Evolutionary conservation across 2,329 filamentous ascomycete species (phyloP).

Genomic region (Colletotrichum simmondsii): DNA sequence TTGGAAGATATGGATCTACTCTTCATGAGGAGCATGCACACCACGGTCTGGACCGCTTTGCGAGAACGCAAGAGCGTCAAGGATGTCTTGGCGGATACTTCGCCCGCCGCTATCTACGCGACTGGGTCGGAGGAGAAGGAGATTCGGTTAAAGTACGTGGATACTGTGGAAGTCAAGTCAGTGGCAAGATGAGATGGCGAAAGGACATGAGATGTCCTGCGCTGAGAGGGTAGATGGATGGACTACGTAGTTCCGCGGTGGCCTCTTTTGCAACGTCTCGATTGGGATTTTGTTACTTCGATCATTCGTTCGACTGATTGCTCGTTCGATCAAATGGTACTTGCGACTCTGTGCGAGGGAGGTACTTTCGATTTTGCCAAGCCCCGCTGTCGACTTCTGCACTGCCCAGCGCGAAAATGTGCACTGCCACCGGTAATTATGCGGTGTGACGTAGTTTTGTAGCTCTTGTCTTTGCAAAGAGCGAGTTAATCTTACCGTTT

Average conservation of each 20-base stretch:
- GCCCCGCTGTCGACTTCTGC: background rate
- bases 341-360: background rate
- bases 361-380: background rate
- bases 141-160: background rate
- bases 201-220: background rate
- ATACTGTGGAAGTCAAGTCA: background rate
- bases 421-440: background rate
- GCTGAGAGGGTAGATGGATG: background rate
- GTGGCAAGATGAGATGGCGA: background rate
- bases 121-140: background rate
- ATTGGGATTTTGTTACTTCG: background rate
- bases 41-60: constrained; percentile 40
- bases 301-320: background rate
- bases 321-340: background rate
- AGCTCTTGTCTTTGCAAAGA: background rate
- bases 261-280: background rate
- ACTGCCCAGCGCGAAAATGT: background rate
- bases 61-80: constrained; percentile 7
- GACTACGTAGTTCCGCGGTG: background rate
- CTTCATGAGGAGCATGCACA: constrained; percentile 40
- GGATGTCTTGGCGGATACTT: background rate
- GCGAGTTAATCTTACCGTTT: too few species aligned
- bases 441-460: background rate
- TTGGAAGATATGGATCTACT: constrained; percentile 58
- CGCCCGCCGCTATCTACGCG: background rate